phyloP scores from a whole-genome alignment of 371 early-diverging fungal species.

The Mucor racemosus region DNA sequence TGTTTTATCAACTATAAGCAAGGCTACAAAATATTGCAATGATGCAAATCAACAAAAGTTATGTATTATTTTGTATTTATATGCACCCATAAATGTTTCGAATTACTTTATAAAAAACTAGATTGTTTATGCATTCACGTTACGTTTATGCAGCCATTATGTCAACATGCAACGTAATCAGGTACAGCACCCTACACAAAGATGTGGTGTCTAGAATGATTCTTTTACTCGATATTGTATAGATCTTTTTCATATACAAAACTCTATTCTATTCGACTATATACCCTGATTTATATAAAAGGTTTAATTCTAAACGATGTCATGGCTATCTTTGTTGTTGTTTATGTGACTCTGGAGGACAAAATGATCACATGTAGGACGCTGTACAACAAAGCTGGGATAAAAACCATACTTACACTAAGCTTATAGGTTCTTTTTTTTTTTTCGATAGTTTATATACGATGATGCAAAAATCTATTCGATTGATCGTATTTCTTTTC shows the following conservation, averaged over 20 bases:
- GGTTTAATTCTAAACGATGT: neutral
- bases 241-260: neutral
- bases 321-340: neutral
- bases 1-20: too few relatives aligned
- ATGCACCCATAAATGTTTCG: neutral
- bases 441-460: neutral
- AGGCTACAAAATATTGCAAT: too few relatives aligned
- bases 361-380: slow-evolving; percentile 7
- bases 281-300: neutral
- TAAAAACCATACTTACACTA: slow-evolving; percentile 10
- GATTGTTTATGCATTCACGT: neutral
- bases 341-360: neutral
- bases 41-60: too few relatives aligned
- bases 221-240: too few relatives aligned
- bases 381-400: slow-evolving; percentile 17
- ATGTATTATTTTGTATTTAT: neutral
- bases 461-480: slow-evolving; percentile 21
- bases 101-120: neutral
- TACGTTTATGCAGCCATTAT: neutral
- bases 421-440: slow-evolving; percentile 13
- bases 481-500: slow-evolving; percentile 15
- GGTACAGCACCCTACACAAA: neutral
- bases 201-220: too few relatives aligned
- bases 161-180: slow-evolving; percentile 3
- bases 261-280: neutral